These are phyloP conservation scores for Mycena crocata DNA, from an alignment of 768 basidiomycete genomes.

Conservation along the genomic window DNA sequence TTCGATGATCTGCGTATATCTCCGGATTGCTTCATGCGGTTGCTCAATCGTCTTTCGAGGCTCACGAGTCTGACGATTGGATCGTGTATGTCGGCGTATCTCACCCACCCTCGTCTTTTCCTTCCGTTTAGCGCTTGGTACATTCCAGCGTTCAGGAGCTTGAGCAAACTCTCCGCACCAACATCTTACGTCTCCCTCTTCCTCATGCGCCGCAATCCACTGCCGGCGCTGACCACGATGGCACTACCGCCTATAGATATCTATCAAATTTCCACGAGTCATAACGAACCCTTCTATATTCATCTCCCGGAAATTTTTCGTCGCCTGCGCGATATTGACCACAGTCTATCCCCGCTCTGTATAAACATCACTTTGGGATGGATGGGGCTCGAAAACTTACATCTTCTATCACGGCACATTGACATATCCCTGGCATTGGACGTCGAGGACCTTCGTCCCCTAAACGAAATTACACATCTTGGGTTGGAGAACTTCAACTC, in stretches of 20 bases:
- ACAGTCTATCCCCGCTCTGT: not conserved
- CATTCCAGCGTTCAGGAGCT: slow-evolving; percentile 7
- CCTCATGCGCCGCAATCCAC: slow-evolving; percentile 12
- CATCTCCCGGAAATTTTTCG: slow-evolving; percentile 6
- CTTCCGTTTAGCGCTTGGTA: slow-evolving; percentile 11
- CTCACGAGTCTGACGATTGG: slow-evolving; percentile 4
- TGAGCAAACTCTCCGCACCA: slow-evolving; percentile 4
- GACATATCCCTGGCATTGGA: slow-evolving; percentile 13
- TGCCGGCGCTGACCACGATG: not conserved
- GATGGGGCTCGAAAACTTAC: not conserved
- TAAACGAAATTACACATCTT: slow-evolving; percentile 13
- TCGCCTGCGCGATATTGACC: slow-evolving; percentile 4
- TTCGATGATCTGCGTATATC: slow-evolving; percentile 1
- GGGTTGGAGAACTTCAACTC: slow-evolving; percentile 10
- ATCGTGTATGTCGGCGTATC: not conserved
- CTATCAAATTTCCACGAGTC: not conserved
- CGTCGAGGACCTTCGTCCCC: not conserved
- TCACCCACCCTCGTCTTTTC: slow-evolving; percentile 11
- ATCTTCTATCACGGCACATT: not conserved
- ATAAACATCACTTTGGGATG: slow-evolving; percentile 2
- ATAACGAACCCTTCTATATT: not conserved
- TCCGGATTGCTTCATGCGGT: slow-evolving; percentile 2
- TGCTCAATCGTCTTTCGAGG: not conserved
- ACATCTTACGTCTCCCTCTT: slow-evolving; percentile 1
- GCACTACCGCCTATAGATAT: not conserved